Percentiles rank a stretch among this genome's conserved stretches.
Conservation (phyloP, 2,329 filamentous ascomycete species). For the Orbilia oligospora region DNA sequence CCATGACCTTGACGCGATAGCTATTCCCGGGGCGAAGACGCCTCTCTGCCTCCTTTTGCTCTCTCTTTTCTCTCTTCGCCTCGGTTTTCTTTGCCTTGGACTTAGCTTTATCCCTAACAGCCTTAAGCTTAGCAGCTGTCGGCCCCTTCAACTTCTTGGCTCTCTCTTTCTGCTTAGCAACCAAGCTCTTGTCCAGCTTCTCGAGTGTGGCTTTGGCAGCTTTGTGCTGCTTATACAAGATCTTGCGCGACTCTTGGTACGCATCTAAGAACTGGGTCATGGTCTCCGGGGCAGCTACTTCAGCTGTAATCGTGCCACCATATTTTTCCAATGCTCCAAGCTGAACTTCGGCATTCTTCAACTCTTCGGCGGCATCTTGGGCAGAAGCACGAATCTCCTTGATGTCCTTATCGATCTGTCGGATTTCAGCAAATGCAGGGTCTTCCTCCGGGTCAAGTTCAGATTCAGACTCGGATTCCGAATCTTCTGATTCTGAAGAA, state of each 20-base stretch:
- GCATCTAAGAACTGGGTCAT: conserved; percentile 66
- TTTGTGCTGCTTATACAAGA: conserved; percentile 49
- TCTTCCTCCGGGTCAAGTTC: conserved; percentile 65
- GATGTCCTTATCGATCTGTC: conserved; percentile 62
- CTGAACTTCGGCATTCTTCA: conserved; percentile 61
- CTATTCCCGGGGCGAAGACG: conserved; percentile 52
- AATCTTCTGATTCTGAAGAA: conserved; percentile 68
- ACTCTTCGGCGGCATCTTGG: conserved; percentile 63
- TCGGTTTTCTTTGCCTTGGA: conserved; percentile 63
- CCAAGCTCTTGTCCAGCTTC: conserved; percentile 61
- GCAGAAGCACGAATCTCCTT: conserved; percentile 61
- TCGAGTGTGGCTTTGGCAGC: conserved; percentile 59
- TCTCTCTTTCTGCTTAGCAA: conserved; percentile 64
- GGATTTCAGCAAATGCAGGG: conserved; percentile 62
- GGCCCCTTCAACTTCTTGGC: conserved; percentile 63
- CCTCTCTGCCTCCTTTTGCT: conserved; percentile 62
- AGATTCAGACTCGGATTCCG: conserved; percentile 61
- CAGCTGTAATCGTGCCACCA: conserved; percentile 64
- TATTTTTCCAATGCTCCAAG: conserved; percentile 66
- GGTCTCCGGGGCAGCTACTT: conserved; percentile 65
- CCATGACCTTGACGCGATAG: conserved; percentile 56
- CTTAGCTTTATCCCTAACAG: conserved; percentile 62
- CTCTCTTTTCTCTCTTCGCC: conserved; percentile 63
- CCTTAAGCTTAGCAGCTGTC: conserved; percentile 61
- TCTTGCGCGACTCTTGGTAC: conserved; percentile 64